phyloP scores from a whole-genome alignment of 176 grass and related monocot genomes.

The Lolium multiflorum region DNA sequence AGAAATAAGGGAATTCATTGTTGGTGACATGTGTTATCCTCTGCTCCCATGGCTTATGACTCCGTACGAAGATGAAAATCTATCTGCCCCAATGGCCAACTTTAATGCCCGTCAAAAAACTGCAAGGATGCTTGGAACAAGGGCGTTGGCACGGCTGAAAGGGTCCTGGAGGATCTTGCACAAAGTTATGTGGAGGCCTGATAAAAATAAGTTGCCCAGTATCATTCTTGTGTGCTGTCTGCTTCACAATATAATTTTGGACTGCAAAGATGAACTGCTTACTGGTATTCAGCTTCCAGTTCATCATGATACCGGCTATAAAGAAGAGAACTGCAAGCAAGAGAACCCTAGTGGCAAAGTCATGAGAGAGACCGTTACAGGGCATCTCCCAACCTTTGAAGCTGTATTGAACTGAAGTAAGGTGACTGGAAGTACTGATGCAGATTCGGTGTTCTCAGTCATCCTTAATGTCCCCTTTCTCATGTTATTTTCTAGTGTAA shows the following conservation, averaged over 20 bases:
- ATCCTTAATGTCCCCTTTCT: slow-evolving; percentile 28
- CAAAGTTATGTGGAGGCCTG: slow-evolving; percentile 98
- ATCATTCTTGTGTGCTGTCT: slow-evolving; percentile 96
- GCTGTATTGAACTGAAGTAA: slow-evolving; percentile 32
- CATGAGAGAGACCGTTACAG: slow-evolving; percentile 81
- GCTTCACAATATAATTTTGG: slow-evolving; percentile 98
- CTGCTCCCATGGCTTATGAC: slow-evolving; percentile 87
- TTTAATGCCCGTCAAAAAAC: slow-evolving; percentile 68
- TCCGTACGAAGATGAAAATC: slow-evolving; percentile 73
- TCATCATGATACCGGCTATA: slow-evolving; percentile 84
- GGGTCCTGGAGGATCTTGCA: slow-evolving; percentile 98
- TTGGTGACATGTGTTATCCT: slow-evolving; percentile 73
- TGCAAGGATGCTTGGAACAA: slow-evolving; percentile 66
- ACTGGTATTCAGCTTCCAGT: slow-evolving; percentile 63
- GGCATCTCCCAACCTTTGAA: slow-evolving; percentile 49
- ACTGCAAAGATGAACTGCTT: slow-evolving; percentile 72
- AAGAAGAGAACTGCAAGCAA: slow-evolving; percentile 60
- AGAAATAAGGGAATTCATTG: slow-evolving; percentile 89
- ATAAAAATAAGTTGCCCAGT: slow-evolving; percentile 95
- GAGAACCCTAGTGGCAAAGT: slow-evolving; percentile 67
- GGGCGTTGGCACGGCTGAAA: slow-evolving; percentile 75
- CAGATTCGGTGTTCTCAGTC: slow-evolving; percentile 34
- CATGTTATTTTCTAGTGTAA: slow-evolving; percentile 15
- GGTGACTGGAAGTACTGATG: slow-evolving; percentile 23
- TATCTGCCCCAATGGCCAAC: slow-evolving; percentile 45